These are phyloP conservation scores for Phytophthora litchii DNA, from an alignment of 352 stramenopile species.

Conservation along the genomic window DNA sequence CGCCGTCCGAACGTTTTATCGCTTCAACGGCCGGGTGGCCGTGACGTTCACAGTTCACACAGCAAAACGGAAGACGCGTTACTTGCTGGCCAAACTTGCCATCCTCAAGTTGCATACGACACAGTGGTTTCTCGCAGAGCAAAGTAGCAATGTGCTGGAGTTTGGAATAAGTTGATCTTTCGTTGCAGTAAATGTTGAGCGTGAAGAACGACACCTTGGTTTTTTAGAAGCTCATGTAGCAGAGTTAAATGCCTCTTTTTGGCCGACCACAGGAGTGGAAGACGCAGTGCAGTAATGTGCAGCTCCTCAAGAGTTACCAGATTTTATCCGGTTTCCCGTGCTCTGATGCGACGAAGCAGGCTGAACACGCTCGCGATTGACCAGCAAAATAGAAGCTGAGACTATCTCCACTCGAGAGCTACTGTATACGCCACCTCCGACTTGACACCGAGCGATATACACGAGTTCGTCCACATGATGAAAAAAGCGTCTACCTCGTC, in stretches of 20 bases:
- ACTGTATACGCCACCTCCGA: constrained; percentile 12
- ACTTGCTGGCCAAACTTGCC: background rate
- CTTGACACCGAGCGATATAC: constrained; percentile 10
- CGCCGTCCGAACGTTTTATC: constrained; percentile 18
- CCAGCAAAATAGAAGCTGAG: constrained; percentile 2
- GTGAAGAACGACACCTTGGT: too few species aligned
- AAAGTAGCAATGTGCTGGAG: constrained; percentile 5
- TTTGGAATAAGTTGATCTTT: constrained; percentile 19
- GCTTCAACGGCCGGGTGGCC: background rate
- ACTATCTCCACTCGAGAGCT: constrained; percentile 2
- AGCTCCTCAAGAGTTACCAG: constrained; percentile 12
- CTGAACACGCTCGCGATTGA: constrained; percentile 5
- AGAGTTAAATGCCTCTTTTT: background rate
- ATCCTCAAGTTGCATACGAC: background rate
- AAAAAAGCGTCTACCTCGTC: constrained; percentile 13
- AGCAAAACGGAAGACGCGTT: constrained; percentile 21
- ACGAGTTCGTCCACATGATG: constrained; percentile 13
- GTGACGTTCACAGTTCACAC: constrained; percentile 4
- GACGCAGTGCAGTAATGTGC: constrained; percentile 19
- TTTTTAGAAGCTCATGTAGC: background rate
- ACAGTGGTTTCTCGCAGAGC: constrained; percentile 12
- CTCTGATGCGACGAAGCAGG: constrained; percentile 7
- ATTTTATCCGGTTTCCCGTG: constrained; percentile 11
- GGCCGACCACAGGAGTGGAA: constrained; percentile 8
- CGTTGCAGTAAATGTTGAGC: too few species aligned